Evolutionary conservation across 2,329 filamentous ascomycete species (phyloP), one percentile per base, ranked within the genome.

Genomic region (Colletotrichum tropicicola): DNA sequence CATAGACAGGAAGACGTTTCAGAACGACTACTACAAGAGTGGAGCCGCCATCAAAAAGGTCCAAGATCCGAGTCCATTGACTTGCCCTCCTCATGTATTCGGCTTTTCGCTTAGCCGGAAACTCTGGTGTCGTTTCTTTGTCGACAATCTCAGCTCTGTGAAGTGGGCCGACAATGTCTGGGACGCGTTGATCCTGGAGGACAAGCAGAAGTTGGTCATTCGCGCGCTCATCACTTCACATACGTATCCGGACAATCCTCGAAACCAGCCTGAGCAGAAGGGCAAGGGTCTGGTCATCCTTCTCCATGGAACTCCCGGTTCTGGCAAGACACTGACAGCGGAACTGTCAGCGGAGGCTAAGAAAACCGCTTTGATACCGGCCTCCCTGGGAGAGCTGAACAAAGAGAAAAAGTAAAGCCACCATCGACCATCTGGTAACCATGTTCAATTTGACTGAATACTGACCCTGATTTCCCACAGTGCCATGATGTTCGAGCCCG

Each of bases 181-280:
- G 37, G 66, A 70, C 10, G 62, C 67, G 12, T 57, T 75, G 9
- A 68, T 73, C 9, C 63, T 74, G 6, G 70, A 72, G 7, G n/a
- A 49, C 9, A 44, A 65, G 6, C 68, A 72, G 32, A 74, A 74
- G 56, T 49, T 67, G 13, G 64, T 74, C 5, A 68, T 72, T 13
- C 66, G 67, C 6, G 71, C 70, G 3, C 56, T 74, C 4, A 66
- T 73, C 6, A 58, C 66, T 27, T 60, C 66, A 2, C 70, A 72
- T 48, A 49, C 69, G 15, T 65, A 59, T 6, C 35, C 66, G 6
- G 17, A 63, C 32, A 52, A 68, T 21, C 49, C 59, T 10, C 72
- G 72, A 21, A 69, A 73, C 56, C 72, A 75, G 47, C 70, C 74
- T 49, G 59, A 67, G 30, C 71, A 69, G 13, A 75, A 71, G 54